These are phyloP conservation scores for Colletotrichum sojae DNA, from an alignment of 2,329 filamentous ascomycete species.

Conservation along the genomic window DNA sequence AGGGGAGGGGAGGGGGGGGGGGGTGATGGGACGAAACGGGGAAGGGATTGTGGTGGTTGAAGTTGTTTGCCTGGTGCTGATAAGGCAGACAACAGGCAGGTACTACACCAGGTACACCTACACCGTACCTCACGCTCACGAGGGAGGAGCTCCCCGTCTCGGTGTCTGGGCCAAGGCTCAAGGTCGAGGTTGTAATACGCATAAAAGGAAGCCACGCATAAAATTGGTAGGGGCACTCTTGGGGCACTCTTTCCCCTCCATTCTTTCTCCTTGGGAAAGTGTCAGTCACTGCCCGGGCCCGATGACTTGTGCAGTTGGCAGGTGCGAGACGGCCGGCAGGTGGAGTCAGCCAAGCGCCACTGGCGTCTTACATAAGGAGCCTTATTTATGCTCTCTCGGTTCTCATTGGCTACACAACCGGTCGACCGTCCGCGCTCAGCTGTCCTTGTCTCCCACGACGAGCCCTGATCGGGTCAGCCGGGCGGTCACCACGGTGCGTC, in stretches of 20 bases:
- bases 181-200: constrained; percentile 19
- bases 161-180: background rate
- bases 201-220: constrained; percentile 30
- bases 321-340: constrained; percentile 2
- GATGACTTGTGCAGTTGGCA: constrained; percentile 6
- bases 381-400: constrained; percentile 3
- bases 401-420: constrained; percentile 11
- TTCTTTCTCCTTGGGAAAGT: too few relatives aligned
- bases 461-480: constrained; percentile 36
- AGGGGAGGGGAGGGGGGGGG: background rate
- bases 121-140: background rate
- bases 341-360: constrained; percentile 7
- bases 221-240: background rate
- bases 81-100: constrained; percentile 11
- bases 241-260: background rate
- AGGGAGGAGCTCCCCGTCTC: background rate
- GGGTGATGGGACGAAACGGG: constrained; percentile 27
- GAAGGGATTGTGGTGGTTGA: constrained; percentile 26
- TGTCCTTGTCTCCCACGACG: background rate
- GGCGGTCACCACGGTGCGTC: constrained; percentile 30
- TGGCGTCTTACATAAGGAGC: constrained; percentile 28
- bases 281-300: background rate
- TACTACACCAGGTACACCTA: constrained; percentile 22
- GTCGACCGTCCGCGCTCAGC: constrained; percentile 1
- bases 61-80: constrained; percentile 12